Evolutionary conservation across 1,284 basidiomycete species (phyloP), one percentile per base, ranked within the genome.

Genomic region (Sporisorium sorghi): DNA sequence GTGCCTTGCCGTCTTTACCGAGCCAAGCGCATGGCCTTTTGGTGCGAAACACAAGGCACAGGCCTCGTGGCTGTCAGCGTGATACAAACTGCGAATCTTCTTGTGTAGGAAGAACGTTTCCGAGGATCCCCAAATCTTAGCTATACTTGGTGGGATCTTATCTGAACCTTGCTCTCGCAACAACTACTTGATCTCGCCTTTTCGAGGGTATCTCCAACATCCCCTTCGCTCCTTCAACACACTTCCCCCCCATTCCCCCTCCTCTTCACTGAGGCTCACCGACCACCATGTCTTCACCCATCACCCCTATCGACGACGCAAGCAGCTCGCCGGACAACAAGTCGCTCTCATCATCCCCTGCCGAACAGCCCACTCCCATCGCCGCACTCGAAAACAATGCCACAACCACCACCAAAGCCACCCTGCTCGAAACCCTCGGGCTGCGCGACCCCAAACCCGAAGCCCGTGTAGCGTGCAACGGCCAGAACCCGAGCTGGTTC

Each of bases 401-500:
- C 43, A n/a, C n/a, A n/a, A n/a, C n/a, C n/a, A n/a, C n/a, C n/a
- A 32, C 54, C 47, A 73, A 70, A 48, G 35, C 30, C 5, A 56
- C 56, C 32, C 46, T 70, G 23, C 52, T 65, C 37, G 73, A 75
- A 24, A 46, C 39, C 11, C 24, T 75, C 21, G 73, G 73, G 28
- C 64, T 75, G 15, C 59, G 63, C 50, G 73, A 71, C 24, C 67
- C 60, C 23, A 61, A 61, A 39, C 64, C 73, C 26, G 63, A 71
- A n/a, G 64, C 63, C 0, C 63, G 68, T 11, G 56, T 51, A 0
- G 61, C 49, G 0, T 76, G 69, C 65, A 44, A 72, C 11, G 73
- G 73, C 17, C 43, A 54, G 23, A 66, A 65, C 12, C 64, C 48
- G 8, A 50, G 42, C 12, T 76, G 73, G 73, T 82, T 74, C 64